Conservation (phyloP, 2,329 filamentous ascomycete species). For the Claviceps sp. region DNA sequence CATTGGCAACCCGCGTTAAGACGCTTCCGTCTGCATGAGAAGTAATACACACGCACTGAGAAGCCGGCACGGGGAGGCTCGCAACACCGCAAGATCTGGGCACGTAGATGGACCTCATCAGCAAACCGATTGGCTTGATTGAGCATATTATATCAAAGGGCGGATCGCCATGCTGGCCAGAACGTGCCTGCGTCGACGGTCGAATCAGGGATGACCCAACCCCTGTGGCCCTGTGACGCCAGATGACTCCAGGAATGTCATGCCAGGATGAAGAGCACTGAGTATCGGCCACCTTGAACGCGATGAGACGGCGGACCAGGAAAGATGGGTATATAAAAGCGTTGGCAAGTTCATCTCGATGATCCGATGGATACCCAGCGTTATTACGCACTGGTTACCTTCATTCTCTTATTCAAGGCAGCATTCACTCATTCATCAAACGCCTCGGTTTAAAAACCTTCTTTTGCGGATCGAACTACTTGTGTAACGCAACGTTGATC, state of each 20-base stretch:
- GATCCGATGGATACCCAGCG: neutral
- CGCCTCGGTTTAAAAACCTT: neutral
- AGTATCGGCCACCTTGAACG: neutral
- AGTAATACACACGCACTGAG: too few species aligned
- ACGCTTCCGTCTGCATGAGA: too few species aligned
- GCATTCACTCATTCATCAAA: neutral
- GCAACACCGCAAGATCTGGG: too few species aligned
- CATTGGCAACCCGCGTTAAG: too few species aligned
- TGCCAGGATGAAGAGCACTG: too few species aligned
- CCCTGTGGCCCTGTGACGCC: neutral
- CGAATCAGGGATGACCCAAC: neutral
- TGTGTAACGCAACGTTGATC: neutral
- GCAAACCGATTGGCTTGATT: neutral
- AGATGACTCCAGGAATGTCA: too few species aligned
- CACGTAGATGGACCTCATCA: too few species aligned
- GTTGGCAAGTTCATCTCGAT: neutral
- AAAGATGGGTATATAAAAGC: neutral
- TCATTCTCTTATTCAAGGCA: neutral
- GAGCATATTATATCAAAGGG: neutral
- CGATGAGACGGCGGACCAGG: neutral
- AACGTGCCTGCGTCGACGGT: neutral
- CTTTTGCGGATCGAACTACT: neutral
- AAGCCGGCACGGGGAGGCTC: too few species aligned
- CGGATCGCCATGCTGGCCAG: neutral
- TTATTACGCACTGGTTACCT: neutral